Base-by-base conservation (phyloP, 148 eudicot genomes). In the Chenopodium formosanum region DNA sequence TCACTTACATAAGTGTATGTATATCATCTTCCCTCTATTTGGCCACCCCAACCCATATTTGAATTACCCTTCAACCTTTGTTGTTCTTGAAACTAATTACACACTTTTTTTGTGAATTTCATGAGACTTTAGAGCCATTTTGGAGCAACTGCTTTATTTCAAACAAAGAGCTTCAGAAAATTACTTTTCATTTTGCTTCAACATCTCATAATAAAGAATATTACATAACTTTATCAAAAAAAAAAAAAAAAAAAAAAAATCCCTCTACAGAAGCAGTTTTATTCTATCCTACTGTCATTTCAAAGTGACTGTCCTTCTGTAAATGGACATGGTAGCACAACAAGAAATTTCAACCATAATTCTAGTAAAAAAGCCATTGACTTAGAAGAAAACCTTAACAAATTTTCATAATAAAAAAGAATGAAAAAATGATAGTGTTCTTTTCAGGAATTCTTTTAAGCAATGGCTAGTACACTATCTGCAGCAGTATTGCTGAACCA, bases 401-500 rank as follows among this genome's bases (percentile, higher is more conserved):
- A 37, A 65, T 13, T 70, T 46, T 72, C 65, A 37, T 9, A 31
- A 22, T 16, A 37, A 74, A 40, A 81, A 63, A 63, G 70, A 73
- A 73, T 81, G 78, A 74, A 81, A 66, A 75, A 81, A 75, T 81
- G 69, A 63, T 14, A 9, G 23, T 81, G 68, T 76, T 75, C 47
- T 63, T 58, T 75, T 16, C 13, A 74, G 56, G 63, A 81, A 63
- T 48, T 72, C 71, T 34, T 53, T 73, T 20, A 63, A 56, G 31
- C n/a, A 71, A 44, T 44, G 52, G 75, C 29, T n/a, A 66, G 64
- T 17, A 34, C 50, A 81, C 68, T 66, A 32, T 19, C 23, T 71
- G 31, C 79, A 75, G 52, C 74, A 46, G 44, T 60, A 17, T 56
- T 72, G 76, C 73, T 69, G 50, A 70, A 46, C 68, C 27, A 48